Conservation (phyloP, 768 basidiomycete species). For the Russula sp. region DNA sequence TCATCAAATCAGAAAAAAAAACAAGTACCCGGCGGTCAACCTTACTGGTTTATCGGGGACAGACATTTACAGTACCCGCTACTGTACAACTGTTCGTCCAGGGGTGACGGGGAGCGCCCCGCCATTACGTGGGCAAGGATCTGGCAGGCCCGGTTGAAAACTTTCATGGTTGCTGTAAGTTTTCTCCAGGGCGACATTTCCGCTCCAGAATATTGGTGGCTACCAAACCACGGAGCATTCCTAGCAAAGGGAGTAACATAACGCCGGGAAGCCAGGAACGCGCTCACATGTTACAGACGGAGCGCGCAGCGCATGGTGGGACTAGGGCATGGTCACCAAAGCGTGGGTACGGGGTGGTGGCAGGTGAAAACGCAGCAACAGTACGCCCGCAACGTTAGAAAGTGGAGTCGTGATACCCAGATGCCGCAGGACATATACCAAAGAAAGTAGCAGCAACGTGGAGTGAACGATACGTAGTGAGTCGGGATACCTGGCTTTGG, state of each 20-base stretch:
- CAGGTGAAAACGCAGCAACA: background rate
- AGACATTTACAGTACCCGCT: background rate
- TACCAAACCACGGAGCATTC: background rate
- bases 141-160: background rate
- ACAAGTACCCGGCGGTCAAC: background rate
- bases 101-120: background rate
- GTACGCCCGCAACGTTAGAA: background rate
- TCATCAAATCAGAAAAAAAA: background rate
- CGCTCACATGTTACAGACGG: conserved; percentile 7
- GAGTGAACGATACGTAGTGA: background rate
- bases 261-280: conserved; percentile 6
- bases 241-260: background rate
- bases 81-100: background rate
- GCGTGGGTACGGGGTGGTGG: background rate
- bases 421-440: background rate
- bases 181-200: background rate
- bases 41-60: background rate
- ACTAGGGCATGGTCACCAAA: background rate
- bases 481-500: background rate
- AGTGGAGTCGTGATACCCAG: background rate
- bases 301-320: background rate
- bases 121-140: background rate
- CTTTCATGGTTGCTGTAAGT: background rate
- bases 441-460: background rate
- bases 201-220: background rate